Conservation (phyloP, 1,284 basidiomycete species). For the Puccinia sorghi region DNA sequence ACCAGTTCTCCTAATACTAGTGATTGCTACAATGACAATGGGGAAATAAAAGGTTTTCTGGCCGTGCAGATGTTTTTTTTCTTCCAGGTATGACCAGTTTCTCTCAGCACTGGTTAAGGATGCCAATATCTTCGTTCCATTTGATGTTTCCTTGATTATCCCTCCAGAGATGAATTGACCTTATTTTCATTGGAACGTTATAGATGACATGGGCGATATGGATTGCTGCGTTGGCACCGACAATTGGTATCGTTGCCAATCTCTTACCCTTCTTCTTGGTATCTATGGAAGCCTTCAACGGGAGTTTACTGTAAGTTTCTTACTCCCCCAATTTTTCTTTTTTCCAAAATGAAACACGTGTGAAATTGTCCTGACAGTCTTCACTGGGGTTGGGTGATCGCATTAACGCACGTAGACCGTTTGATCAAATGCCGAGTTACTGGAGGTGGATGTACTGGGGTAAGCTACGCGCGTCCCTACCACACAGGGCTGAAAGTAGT, state of each 20-base stretch:
- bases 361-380: neutral
- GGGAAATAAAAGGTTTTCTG: slow-evolving; percentile 51
- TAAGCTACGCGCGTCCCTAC: neutral
- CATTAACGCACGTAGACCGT: slow-evolving; percentile 50
- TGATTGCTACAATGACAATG: neutral
- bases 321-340: neutral
- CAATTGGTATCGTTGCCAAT: slow-evolving; percentile 54
- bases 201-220: slow-evolving; percentile 55
- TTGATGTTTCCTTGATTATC: neutral
- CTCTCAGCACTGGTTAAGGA: neutral
- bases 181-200: neutral
- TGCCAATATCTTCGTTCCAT: neutral
- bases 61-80: slow-evolving; percentile 54
- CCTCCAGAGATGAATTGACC: neutral
- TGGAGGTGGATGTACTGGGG: slow-evolving; percentile 53
- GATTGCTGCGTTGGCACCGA: slow-evolving; percentile 53
- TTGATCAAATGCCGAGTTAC: slow-evolving; percentile 54
- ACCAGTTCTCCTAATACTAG: neutral
- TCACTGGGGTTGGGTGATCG: neutral
- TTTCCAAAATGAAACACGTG: neutral
- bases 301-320: slow-evolving; percentile 52
- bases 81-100: slow-evolving; percentile 52
- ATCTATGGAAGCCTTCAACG: slow-evolving; percentile 56
- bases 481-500: neutral
- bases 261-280: slow-evolving; percentile 56